Conservation (phyloP, 2,329 filamentous ascomycete genomes). For the Beauveria brongniartii region DNA sequence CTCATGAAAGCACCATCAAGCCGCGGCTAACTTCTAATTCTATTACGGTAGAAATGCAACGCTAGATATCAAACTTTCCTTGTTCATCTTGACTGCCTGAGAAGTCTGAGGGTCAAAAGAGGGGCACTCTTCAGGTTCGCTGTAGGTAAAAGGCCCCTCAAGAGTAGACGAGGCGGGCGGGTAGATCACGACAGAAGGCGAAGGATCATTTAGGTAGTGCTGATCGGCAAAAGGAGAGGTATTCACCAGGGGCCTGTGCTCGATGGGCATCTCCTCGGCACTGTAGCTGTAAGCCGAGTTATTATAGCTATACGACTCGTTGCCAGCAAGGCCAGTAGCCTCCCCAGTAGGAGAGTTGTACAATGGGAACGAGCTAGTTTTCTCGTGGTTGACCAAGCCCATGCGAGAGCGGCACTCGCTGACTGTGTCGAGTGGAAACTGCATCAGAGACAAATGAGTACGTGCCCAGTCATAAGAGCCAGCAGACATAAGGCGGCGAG, state of each 20-base stretch:
- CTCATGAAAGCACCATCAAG: too few relatives aligned
- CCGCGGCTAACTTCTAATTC: too few relatives aligned
- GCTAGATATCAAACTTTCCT: too few relatives aligned
- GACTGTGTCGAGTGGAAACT: slow-evolving; percentile 64
- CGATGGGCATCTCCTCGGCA: slow-evolving; percentile 51
- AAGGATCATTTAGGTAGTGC: slow-evolving; percentile 57
- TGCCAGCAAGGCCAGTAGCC: slow-evolving; percentile 31
- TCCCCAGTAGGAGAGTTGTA: slow-evolving; percentile 47
- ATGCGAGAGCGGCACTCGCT: slow-evolving; percentile 60
- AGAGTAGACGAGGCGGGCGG: slow-evolving; percentile 57
- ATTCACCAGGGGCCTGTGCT: slow-evolving; percentile 46
- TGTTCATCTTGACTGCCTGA: slow-evolving; percentile 25
- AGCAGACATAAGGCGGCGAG: slow-evolving; percentile 60
- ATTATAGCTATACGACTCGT: slow-evolving; percentile 42
- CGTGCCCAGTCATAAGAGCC: slow-evolving; percentile 48
- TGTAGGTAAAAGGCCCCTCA: slow-evolving; percentile 54
- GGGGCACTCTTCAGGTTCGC: slow-evolving; percentile 50
- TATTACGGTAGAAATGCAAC: too few relatives aligned
- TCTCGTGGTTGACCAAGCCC: slow-evolving; percentile 54
- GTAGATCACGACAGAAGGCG: slow-evolving; percentile 50
- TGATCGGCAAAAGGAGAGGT: slow-evolving; percentile 46
- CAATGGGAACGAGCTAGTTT: slow-evolving; percentile 53
- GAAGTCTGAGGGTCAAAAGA: slow-evolving; percentile 38
- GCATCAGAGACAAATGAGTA: slow-evolving; percentile 59
- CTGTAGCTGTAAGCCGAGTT: slow-evolving; percentile 57